Evolutionary conservation across 768 basidiomycete genomes (phyloP).

Genomic region (Amanita pseudoporphyria): DNA sequence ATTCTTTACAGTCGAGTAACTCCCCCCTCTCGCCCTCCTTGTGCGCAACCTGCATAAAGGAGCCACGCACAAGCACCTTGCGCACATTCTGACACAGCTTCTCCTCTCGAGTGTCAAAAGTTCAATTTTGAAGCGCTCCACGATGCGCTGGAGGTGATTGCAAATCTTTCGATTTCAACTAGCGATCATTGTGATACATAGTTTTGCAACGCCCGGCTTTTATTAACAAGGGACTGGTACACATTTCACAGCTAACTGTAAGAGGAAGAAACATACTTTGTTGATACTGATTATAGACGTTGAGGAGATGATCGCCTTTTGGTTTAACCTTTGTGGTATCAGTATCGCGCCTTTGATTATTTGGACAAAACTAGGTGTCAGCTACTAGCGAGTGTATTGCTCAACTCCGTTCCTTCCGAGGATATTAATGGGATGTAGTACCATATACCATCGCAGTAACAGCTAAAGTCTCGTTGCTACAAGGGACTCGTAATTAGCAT

Average conservation of each 20-base stretch:
- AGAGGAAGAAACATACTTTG: conserved; percentile 77
- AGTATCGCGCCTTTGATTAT: no score
- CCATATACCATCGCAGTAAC: conserved; percentile 96
- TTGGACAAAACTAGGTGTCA: conserved; percentile 90
- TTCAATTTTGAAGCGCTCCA: no score
- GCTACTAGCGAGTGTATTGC: conserved; percentile 46
- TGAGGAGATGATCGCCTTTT: conserved; percentile 93
- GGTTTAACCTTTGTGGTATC: conserved; percentile 80
- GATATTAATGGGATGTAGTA: conserved; percentile 24
- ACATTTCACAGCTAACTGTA: conserved; percentile 44
- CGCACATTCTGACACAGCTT: no score
- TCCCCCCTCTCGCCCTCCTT: no score
- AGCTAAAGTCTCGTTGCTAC: conserved; percentile 91
- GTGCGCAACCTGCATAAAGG: no score
- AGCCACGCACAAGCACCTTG: no score
- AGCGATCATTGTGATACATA: conserved; percentile 77
- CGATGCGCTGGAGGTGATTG: no score
- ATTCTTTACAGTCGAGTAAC: no score
- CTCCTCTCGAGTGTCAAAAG: no score
- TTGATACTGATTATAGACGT: conserved; percentile 96
- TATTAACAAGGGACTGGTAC: conserved; percentile 30
- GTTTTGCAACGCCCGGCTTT: conserved; percentile 86
- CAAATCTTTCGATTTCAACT: no score
- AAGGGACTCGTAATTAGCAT: conserved; percentile 92
- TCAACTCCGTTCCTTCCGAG: neutral